Percentiles rank a stretch among this genome's conserved stretches.
Evolutionary conservation across 2,329 filamentous ascomycete species (phyloP).

Genomic region (Thielaviopsis euricoi): DNA sequence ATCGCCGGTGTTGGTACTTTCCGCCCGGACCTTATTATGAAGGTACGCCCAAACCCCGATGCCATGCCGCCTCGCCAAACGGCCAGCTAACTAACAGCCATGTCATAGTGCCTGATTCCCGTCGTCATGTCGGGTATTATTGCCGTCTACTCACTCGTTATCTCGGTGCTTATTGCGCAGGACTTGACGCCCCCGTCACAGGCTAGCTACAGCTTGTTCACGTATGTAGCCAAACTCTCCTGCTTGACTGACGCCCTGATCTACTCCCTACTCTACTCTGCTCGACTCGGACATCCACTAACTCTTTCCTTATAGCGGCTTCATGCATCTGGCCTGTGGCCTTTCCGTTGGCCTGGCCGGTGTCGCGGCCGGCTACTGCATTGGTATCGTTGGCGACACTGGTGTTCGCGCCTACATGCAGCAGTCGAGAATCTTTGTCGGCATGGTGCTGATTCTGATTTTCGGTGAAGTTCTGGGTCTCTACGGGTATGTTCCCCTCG

Average conservation of each 20-base stretch:
- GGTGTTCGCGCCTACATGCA: conserved; percentile 92
- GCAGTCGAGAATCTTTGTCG: conserved; percentile 89
- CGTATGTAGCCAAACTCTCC: conserved; percentile 31
- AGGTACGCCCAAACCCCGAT: conserved; percentile 34
- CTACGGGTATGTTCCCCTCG: conserved; percentile 55
- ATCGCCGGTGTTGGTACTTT: conserved; percentile 77
- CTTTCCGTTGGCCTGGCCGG: conserved; percentile 84
- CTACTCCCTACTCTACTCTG: background rate
- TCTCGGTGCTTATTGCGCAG: conserved; percentile 87
- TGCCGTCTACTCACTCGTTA: conserved; percentile 92
- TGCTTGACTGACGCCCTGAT: background rate
- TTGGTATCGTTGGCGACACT: conserved; percentile 87
- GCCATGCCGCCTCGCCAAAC: background rate
- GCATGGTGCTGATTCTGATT: conserved; percentile 97
- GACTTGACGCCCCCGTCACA: conserved; percentile 59
- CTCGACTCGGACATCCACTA: background rate
- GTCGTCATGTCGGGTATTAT: conserved; percentile 99
- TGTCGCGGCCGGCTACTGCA: conserved; percentile 87
- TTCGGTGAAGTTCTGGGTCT: conserved; percentile 95
- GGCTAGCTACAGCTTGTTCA: conserved; percentile 65
- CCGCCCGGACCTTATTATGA: conserved; percentile 79
- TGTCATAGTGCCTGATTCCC: conserved; percentile 57
- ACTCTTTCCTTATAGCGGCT: conserved; percentile 40
- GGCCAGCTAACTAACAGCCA: background rate
- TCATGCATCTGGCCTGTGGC: conserved; percentile 85